Evolutionary conservation across 2,329 filamentous ascomycete species (phyloP).

Genomic region (Calonectria fujianensis): DNA sequence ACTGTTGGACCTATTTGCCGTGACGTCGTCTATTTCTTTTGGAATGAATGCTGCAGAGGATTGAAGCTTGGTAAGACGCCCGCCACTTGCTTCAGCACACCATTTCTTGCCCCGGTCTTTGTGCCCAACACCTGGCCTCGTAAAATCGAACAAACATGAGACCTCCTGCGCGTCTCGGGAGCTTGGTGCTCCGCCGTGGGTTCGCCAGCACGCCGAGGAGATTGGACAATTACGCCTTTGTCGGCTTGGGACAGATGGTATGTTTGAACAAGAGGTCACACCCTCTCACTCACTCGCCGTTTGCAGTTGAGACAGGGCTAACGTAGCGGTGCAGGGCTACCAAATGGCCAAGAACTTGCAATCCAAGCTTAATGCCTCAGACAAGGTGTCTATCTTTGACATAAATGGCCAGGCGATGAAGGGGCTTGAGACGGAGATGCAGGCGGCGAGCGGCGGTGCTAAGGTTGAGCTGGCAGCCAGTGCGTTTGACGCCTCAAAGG

Average conservation of each 20-base stretch:
- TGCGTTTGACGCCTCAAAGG: slow-evolving; percentile 69
- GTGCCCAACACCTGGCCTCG: neutral
- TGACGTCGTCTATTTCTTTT: neutral
- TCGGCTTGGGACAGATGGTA: slow-evolving; percentile 78
- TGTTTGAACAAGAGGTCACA: slow-evolving; percentile 35
- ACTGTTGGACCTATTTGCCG: slow-evolving; percentile 22
- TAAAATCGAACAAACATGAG: slow-evolving; percentile 41
- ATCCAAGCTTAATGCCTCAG: slow-evolving; percentile 70
- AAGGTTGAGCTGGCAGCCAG: slow-evolving; percentile 66
- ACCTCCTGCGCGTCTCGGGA: slow-evolving; percentile 51
- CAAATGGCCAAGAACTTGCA: slow-evolving; percentile 79
- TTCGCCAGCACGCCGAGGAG: slow-evolving; percentile 70
- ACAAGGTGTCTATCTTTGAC: slow-evolving; percentile 74
- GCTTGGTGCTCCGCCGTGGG: slow-evolving; percentile 64
- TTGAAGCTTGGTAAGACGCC: slow-evolving; percentile 6
- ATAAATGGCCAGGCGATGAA: slow-evolving; percentile 71
- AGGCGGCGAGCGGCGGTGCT: slow-evolving; percentile 66
- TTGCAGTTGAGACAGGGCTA: slow-evolving; percentile 26
- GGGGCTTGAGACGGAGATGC: slow-evolving; percentile 69
- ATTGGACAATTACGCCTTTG: slow-evolving; percentile 74
- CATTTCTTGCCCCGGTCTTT: no score
- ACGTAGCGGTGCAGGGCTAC: slow-evolving; percentile 67
- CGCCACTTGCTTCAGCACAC: neutral
- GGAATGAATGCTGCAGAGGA: slow-evolving; percentile 4
- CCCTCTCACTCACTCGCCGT: neutral